phyloP scores from a whole-genome alignment of 2,329 filamentous ascomycete species.

The Penicillium occitanis region DNA sequence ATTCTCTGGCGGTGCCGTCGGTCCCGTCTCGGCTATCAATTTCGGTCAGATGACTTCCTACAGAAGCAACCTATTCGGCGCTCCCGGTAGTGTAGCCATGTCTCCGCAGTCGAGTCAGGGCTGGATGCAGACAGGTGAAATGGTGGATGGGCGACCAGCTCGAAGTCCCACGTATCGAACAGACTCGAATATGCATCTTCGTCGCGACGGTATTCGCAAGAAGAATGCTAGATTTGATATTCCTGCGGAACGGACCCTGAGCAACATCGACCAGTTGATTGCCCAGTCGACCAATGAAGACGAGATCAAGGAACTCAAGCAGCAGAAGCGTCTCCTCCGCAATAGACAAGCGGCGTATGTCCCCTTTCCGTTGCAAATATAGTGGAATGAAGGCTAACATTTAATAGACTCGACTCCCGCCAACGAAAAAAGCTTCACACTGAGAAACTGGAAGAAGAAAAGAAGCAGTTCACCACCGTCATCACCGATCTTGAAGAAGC shows the following conservation, averaged over 20 bases:
- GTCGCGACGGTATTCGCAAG: constrained; percentile 90
- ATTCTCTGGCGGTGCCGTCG: constrained; percentile 45
- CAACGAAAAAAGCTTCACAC: constrained; percentile 99
- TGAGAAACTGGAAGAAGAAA: constrained; percentile 93
- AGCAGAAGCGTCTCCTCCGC: constrained; percentile 90
- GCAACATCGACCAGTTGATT: constrained; percentile 93
- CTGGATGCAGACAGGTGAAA: constrained; percentile 50
- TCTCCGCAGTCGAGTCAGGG: constrained; percentile 64
- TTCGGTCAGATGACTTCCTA: constrained; percentile 42
- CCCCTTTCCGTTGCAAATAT: constrained; percentile 25
- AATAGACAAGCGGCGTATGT: constrained; percentile 96
- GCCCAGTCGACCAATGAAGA: constrained; percentile 76
- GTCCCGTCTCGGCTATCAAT: constrained; percentile 40
- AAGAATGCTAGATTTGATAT: constrained; percentile 99
- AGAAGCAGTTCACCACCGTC: constrained; percentile 80
- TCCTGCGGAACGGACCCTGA: constrained; percentile 85
- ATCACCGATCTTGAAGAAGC: constrained; percentile 79
- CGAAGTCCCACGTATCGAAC: constrained; percentile 66
- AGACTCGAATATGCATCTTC: constrained; percentile 70
- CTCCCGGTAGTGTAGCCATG: constrained; percentile 53
- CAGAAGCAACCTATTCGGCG: constrained; percentile 53
- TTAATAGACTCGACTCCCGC: constrained; percentile 80
- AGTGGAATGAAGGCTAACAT: constrained; percentile 16
- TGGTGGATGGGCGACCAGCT: constrained; percentile 54
- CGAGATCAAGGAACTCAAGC: constrained; percentile 96